Evolutionary conservation across 129 eudicot genomes (phyloP).

Genomic region (Kitagawia praeruptora): DNA sequence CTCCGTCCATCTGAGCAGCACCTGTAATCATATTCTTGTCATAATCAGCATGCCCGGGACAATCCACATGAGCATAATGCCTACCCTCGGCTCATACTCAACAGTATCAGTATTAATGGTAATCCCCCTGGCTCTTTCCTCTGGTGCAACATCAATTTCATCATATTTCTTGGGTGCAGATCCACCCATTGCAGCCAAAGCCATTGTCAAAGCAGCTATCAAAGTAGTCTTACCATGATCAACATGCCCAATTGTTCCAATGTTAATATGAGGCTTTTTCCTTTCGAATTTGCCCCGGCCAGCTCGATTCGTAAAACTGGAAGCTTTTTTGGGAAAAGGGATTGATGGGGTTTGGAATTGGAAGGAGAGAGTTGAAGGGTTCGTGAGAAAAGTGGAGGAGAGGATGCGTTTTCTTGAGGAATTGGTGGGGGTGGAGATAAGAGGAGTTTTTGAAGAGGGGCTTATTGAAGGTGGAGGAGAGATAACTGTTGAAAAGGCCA

Average conservation of each 20-base stretch:
- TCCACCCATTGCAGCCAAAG: slow-evolving; percentile 32
- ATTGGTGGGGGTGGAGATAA: neutral
- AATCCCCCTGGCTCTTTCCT: slow-evolving; percentile 43
- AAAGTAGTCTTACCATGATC: slow-evolving; percentile 57
- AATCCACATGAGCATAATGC: slow-evolving; percentile 52
- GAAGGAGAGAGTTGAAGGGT: slow-evolving; percentile 14
- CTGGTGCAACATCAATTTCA: slow-evolving; percentile 53
- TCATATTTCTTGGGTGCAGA: slow-evolving; percentile 46
- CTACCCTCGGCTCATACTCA: slow-evolving; percentile 46
- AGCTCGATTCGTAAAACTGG: slow-evolving; percentile 24
- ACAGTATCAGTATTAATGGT: slow-evolving; percentile 51
- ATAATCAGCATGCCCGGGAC: slow-evolving; percentile 47
- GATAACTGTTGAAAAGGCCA: too few species aligned
- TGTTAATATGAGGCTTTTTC: slow-evolving; percentile 45
- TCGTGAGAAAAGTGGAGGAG: slow-evolving; percentile 27
- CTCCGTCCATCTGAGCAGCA: slow-evolving; percentile 54
- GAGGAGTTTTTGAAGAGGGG: slow-evolving; percentile 11
- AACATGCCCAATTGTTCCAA: slow-evolving; percentile 50
- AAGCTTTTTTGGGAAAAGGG: slow-evolving; percentile 4
- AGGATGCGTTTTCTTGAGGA: slow-evolving; percentile 14
- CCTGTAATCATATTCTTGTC: slow-evolving; percentile 48
- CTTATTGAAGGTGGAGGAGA: slow-evolving; percentile 10
- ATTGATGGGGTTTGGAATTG: slow-evolving; percentile 18
- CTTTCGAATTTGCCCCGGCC: slow-evolving; percentile 48
- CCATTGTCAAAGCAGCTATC: slow-evolving; percentile 52